A percentile compares a stretch with the other conserved stretches of the same genome.
These are phyloP conservation scores for Skeletonema marinoi DNA, from an alignment of 108 stramenopile species.

Conservation along the genomic window DNA sequence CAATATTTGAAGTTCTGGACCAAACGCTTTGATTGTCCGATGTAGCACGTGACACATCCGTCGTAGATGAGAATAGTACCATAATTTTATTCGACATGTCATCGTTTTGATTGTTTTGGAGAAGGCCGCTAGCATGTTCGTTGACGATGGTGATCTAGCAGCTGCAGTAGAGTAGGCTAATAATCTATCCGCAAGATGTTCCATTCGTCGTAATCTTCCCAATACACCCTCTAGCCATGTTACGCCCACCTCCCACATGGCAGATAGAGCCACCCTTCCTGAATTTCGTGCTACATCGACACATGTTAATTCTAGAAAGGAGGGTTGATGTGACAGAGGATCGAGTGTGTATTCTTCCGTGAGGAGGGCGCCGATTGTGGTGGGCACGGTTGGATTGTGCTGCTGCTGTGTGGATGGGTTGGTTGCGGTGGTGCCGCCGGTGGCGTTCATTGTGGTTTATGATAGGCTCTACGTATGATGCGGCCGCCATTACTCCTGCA, in stretches of 20 bases:
- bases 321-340: conserved; percentile 75
- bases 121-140: neutral
- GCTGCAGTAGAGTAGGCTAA: neutral
- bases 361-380: conserved; percentile 68
- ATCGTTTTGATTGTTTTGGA: neutral
- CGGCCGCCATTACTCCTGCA: too few relatives aligned
- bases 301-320: conserved; percentile 81
- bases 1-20: conserved; percentile 59
- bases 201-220: conserved; percentile 20
- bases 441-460: neutral
- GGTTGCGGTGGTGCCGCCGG: neutral
- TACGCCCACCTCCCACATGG: conserved; percentile 37
- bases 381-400: conserved; percentile 63
- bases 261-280: conserved; percentile 55
- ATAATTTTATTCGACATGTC: conserved; percentile 16
- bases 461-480: neutral
- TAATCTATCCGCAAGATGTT: conserved; percentile 19
- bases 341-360: conserved; percentile 84
- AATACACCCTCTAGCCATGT: conserved; percentile 18
- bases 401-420: neutral
- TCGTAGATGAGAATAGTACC: conserved; percentile 11
- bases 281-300: conserved; percentile 69
- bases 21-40: conserved; percentile 31
- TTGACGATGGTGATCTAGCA: neutral
- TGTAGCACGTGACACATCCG: conserved; percentile 27